These are phyloP conservation scores for Ilex asprella DNA, from an alignment of 257 asterid genomes.

Conservation along the genomic window DNA sequence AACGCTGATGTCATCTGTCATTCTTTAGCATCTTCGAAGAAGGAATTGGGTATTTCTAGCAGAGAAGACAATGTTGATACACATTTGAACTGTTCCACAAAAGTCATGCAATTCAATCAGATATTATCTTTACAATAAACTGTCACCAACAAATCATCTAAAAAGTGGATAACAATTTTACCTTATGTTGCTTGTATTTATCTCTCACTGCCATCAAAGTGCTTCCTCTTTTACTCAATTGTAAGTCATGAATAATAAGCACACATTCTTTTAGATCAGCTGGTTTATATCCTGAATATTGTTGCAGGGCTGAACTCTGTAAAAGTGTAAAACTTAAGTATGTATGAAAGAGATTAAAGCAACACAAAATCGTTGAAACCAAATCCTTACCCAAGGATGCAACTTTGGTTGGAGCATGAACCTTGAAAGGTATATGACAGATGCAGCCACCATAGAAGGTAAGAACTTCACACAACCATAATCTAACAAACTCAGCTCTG, in stretches of 20 bases:
- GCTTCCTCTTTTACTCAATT: slow-evolving; percentile 44
- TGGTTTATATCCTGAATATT: slow-evolving; percentile 52
- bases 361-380: neutral
- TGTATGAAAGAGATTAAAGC: too few relatives aligned
- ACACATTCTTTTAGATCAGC: slow-evolving; percentile 67
- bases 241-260: slow-evolving; percentile 55
- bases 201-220: slow-evolving; percentile 60
- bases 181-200: slow-evolving; percentile 76
- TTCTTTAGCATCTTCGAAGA: slow-evolving; percentile 23
- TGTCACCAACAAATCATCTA: neutral
- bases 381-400: slow-evolving; percentile 67
- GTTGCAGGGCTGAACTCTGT: slow-evolving; percentile 38
- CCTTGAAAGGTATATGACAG: slow-evolving; percentile 65
- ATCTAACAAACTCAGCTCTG: slow-evolving; percentile 74
- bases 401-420: slow-evolving; percentile 49
- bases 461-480: slow-evolving; percentile 64
- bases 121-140: neutral
- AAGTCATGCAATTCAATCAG: slow-evolving; percentile 3
- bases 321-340: neutral
- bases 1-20: neutral
- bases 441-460: slow-evolving; percentile 82
- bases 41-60: slow-evolving; percentile 40
- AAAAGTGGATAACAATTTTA: neutral
- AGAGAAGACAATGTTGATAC: slow-evolving; percentile 50
- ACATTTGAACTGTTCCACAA: slow-evolving; percentile 57